Percentiles rank a stretch among this genome's conserved stretches.
Evolutionary conservation across 2,329 filamentous ascomycete species (phyloP).

Genomic region (Aplosporella prunicola): DNA sequence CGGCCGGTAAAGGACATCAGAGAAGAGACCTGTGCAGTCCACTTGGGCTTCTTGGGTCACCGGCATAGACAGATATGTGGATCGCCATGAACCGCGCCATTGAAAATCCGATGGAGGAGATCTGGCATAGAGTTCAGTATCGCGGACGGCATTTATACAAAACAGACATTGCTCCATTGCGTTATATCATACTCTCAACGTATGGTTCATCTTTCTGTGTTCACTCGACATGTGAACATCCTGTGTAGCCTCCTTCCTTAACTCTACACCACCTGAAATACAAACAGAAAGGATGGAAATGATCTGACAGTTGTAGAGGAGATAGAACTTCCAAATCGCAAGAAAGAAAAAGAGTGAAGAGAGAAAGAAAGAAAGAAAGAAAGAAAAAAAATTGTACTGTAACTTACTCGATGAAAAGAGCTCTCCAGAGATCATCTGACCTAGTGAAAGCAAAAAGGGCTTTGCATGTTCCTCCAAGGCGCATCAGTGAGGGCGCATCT

Average conservation of each 20-base stretch:
- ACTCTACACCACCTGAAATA: too few relatives aligned
- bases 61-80: slow-evolving; percentile 59
- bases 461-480: slow-evolving; percentile 68
- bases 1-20: slow-evolving; percentile 80
- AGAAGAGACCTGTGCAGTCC: slow-evolving; percentile 72
- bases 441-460: slow-evolving; percentile 78
- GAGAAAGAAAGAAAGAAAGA: slow-evolving; percentile 10
- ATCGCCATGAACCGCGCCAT: slow-evolving; percentile 81
- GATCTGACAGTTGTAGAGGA: too few relatives aligned
- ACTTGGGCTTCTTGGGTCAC: slow-evolving; percentile 47
- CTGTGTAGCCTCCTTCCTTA: too few relatives aligned
- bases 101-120: slow-evolving; percentile 39
- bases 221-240: too few relatives aligned
- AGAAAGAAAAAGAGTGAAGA: too few relatives aligned
- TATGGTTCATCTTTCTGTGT: too few relatives aligned
- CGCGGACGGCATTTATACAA: too few relatives aligned
- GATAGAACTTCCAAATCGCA: too few relatives aligned
- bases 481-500: slow-evolving; percentile 51
- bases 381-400: too few relatives aligned
- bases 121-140: slow-evolving; percentile 20
- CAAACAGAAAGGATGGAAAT: too few relatives aligned
- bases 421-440: slow-evolving; percentile 82
- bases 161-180: too few relatives aligned
- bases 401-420: slow-evolving; percentile 66
- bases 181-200: too few relatives aligned